A percentile compares a stretch with the other conserved stretches of the same genome.
phyloP scores from a whole-genome alignment of 1,139 yeast species.

The Kurtzmaniella quercitrusa region DNA sequence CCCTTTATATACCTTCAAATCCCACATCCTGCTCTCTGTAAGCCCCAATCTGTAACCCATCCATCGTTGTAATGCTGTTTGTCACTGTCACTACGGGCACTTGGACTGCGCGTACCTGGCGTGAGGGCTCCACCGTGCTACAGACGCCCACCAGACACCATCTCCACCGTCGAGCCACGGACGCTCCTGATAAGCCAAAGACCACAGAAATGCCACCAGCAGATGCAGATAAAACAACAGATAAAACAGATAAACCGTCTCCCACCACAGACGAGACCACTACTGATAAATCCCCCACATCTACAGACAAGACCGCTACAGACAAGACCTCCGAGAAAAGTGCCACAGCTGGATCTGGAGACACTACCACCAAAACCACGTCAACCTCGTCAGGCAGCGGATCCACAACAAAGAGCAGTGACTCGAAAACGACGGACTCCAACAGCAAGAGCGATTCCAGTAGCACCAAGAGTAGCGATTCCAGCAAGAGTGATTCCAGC shows the following conservation, averaged over 20 bases:
- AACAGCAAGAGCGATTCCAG: neutral
- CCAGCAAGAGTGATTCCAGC: neutral
- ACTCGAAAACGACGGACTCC: neutral
- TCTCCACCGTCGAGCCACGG: neutral
- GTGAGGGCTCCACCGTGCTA: neutral
- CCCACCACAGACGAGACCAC: neutral
- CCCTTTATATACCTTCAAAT: neutral
- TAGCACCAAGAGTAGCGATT: neutral
- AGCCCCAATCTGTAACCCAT: too few species aligned
- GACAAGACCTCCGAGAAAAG: neutral
- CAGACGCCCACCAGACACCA: neutral
- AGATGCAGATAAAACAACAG: constrained; percentile 17
- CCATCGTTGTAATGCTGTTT: neutral
- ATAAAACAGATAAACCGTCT: constrained; percentile 60
- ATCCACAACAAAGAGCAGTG: too few species aligned
- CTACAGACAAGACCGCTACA: too few species aligned
- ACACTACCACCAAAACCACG: neutral
- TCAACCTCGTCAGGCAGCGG: too few species aligned
- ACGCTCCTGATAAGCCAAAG: neutral
- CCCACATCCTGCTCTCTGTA: neutral
- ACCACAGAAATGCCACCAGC: neutral
- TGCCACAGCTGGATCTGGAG: neutral
- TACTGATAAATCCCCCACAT: neutral
- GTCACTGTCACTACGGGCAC: neutral
- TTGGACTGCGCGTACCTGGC: neutral